A percentile compares a stretch with the other conserved stretches of the same genome.
Conservation (phyloP, 192 early-diverging fungal genomes). For the Diversispora epigaea region DNA sequence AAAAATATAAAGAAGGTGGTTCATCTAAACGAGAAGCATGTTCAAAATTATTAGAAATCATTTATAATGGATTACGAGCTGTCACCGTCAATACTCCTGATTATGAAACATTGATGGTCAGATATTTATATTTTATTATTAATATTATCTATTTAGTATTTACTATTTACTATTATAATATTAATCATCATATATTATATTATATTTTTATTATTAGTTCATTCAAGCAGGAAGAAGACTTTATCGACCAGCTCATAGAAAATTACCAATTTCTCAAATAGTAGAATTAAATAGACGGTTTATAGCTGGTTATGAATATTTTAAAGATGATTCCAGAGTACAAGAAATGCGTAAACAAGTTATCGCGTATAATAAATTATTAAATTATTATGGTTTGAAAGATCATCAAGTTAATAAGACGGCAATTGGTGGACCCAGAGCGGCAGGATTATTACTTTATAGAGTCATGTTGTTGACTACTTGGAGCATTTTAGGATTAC, state of each 20-base stretch:
- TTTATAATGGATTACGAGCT: conserved; percentile 76
- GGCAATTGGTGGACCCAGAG: conserved; percentile 60
- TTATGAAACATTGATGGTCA: conserved; percentile 87
- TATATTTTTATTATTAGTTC: conserved; percentile 48
- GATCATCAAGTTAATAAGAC: conserved; percentile 95
- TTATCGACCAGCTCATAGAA: conserved; percentile 85
- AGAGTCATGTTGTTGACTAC: conserved; percentile 69
- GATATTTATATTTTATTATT: neutral
- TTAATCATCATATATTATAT: neutral
- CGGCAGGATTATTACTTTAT: conserved; percentile 67
- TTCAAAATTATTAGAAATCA: conserved; percentile 73
- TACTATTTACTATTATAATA: neutral
- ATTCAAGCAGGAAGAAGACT: conserved; percentile 92
- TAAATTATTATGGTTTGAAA: conserved; percentile 89
- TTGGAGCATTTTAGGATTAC: conserved; percentile 76
- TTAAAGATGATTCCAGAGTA: conserved; percentile 80
- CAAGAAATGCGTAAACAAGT: conserved; percentile 75
- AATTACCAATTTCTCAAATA: conserved; percentile 80
- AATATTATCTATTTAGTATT: neutral
- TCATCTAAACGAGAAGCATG: conserved; percentile 78
- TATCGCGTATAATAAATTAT: conserved; percentile 81
- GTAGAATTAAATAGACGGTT: conserved; percentile 90
- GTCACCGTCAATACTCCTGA: conserved; percentile 93
- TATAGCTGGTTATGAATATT: conserved; percentile 76
- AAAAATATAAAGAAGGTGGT: conserved; percentile 79